Conservation (phyloP, 768 basidiomycete genomes). For the Rhizopogon rudus region DNA sequence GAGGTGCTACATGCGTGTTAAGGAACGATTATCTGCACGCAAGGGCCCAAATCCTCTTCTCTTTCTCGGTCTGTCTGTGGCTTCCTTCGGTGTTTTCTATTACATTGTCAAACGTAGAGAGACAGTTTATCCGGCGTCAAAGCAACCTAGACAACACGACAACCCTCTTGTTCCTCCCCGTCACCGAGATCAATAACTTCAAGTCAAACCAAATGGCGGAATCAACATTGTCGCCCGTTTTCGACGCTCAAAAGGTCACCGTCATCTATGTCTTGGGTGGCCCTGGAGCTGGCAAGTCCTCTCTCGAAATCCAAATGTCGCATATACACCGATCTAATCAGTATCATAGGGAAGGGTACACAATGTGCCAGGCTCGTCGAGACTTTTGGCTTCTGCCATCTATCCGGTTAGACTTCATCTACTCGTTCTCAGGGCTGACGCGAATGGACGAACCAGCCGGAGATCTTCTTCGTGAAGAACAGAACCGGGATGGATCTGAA, state of each 20-base stretch:
- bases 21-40: slow-evolving; percentile 11
- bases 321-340: slow-evolving; percentile 3
- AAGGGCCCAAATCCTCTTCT: slow-evolving; percentile 58
- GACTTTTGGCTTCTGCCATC: slow-evolving; percentile 86
- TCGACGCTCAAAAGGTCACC: slow-evolving; percentile 68
- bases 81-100: slow-evolving; percentile 56
- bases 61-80: slow-evolving; percentile 49
- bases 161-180: slow-evolving; percentile 63
- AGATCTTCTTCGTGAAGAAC: slow-evolving; percentile 95
- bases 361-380: slow-evolving; percentile 84
- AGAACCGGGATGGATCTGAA: slow-evolving; percentile 76
- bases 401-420: slow-evolving; percentile 62
- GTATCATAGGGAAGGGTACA: slow-evolving; percentile 81
- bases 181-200: slow-evolving; percentile 26
- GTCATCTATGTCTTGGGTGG: slow-evolving; percentile 97
- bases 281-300: slow-evolving; percentile 78
- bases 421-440: not conserved
- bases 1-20: not conserved
- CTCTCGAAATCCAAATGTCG: not conserved
- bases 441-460: slow-evolving; percentile 53
- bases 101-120: slow-evolving; percentile 52
- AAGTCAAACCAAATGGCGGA: not conserved
- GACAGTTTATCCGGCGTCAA: slow-evolving; percentile 52
- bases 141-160: slow-evolving; percentile 55
- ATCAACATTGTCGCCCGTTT: slow-evolving; percentile 23